phyloP scores from a whole-genome alignment of 495 filamentous ascomycete species.

The Aspergillus nidulans region DNA sequence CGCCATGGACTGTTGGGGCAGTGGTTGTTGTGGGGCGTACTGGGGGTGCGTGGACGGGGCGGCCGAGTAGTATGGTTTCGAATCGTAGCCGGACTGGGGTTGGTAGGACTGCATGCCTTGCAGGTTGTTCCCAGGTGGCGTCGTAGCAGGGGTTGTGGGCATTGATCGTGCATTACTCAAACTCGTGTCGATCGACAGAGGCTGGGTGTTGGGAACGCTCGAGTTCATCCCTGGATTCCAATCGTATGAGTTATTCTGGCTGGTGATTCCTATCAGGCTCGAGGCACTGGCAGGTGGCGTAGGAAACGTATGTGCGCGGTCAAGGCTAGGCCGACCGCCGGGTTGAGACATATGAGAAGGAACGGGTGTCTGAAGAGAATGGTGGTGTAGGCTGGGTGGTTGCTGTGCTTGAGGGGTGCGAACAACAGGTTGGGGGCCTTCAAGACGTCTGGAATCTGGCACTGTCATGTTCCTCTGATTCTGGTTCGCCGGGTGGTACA shows the following conservation, averaged over 20 bases:
- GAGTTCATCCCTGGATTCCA: slow-evolving; percentile 67
- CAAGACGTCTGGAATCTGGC: slow-evolving; percentile 74
- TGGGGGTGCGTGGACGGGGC: slow-evolving; percentile 64
- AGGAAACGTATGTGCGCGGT: slow-evolving; percentile 85
- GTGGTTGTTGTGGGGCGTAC: slow-evolving; percentile 61
- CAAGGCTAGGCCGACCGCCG: slow-evolving; percentile 66
- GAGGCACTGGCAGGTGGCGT: slow-evolving; percentile 92
- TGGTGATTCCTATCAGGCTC: slow-evolving; percentile 78
- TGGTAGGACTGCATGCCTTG: slow-evolving; percentile 77
- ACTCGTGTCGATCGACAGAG: slow-evolving; percentile 80
- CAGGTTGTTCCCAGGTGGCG: slow-evolving; percentile 73
- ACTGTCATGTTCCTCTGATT: slow-evolving; percentile 77
- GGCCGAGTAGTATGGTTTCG: slow-evolving; percentile 77
- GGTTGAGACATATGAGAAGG: slow-evolving; percentile 63
- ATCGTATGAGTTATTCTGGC: slow-evolving; percentile 68
- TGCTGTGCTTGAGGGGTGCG: slow-evolving; percentile 53
- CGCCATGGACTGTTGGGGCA: slow-evolving; percentile 63
- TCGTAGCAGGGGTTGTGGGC: slow-evolving; percentile 90
- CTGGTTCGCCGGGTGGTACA: slow-evolving; percentile 92
- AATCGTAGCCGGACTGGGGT: slow-evolving; percentile 68
- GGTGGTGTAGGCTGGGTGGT: slow-evolving; percentile 72
- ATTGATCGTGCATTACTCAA: slow-evolving; percentile 81
- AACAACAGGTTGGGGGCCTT: slow-evolving; percentile 28
- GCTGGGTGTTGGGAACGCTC: slow-evolving; percentile 60
- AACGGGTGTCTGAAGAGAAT: slow-evolving; percentile 68